Evolutionary conservation across 768 basidiomycete genomes (phyloP).

Genomic region (Xerocomus potaroensis): DNA sequence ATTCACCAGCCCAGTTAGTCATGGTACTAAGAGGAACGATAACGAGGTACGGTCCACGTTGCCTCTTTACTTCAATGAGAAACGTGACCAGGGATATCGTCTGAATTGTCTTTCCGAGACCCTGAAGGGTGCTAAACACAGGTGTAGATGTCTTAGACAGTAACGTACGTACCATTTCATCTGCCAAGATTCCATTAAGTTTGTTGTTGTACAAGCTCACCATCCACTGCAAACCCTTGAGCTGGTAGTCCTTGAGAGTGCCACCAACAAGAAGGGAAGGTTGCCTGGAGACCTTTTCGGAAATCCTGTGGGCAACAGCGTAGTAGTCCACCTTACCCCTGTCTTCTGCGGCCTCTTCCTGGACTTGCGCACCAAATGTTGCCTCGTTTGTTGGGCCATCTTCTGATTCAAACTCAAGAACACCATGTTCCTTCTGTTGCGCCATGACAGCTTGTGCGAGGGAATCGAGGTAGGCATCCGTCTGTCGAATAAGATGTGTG

Average conservation of each 20-base stretch:
- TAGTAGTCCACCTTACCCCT: conserved; percentile 92
- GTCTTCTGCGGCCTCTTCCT: conserved; percentile 53
- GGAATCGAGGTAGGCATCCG: conserved; percentile 91
- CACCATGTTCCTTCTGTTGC: conserved; percentile 75
- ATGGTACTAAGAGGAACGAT: conserved; percentile 95
- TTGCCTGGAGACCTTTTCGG: conserved; percentile 77
- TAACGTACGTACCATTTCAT: conserved; percentile 70
- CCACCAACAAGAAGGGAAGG: conserved; percentile 78
- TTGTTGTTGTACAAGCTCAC: conserved; percentile 96
- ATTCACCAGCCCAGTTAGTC: conserved; percentile 97
- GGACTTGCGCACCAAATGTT: conserved; percentile 82
- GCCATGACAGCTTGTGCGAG: conserved; percentile 90
- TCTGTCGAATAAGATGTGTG: conserved; percentile 91
- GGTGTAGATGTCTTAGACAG: background rate
- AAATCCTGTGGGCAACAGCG: conserved; percentile 87
- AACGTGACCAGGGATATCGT: conserved; percentile 94
- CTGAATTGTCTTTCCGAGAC: conserved; percentile 94
- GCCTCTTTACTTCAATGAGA: conserved; percentile 86
- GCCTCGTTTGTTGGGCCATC: conserved; percentile 79
- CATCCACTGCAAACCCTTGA: conserved; percentile 98
- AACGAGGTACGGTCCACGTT: conserved; percentile 92
- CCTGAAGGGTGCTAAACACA: conserved; percentile 40
- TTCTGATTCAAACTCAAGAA: conserved; percentile 50
- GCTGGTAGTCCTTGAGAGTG: conserved; percentile 89
- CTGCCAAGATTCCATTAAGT: conserved; percentile 91